Evolutionary conservation across 164 flowering plant species (phyloP).

Genomic region (Sextonia rubra): DNA sequence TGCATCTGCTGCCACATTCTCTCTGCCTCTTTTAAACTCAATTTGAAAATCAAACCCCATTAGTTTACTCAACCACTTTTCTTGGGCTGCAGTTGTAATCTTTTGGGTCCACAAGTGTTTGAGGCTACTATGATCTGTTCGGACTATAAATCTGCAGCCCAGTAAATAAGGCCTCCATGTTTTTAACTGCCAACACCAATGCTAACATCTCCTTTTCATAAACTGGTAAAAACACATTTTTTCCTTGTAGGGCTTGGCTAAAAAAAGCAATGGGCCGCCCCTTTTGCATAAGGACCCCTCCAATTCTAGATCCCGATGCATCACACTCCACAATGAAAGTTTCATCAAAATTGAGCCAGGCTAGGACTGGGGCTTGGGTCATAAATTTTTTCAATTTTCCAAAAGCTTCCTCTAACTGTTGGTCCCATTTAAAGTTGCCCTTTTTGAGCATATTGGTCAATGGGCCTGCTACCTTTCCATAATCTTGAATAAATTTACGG

Average conservation of each 20-base stretch:
- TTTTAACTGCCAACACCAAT: not conserved
- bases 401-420: not conserved
- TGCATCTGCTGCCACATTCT: too few species aligned
- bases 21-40: too few species aligned
- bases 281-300: not conserved
- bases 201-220: not conserved
- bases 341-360: not conserved
- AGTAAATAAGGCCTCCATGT: not conserved
- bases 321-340: not conserved
- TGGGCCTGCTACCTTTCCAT: not conserved
- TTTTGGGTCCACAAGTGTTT: too few species aligned
- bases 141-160: not conserved
- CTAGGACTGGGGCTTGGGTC: not conserved
- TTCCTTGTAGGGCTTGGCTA: not conserved
- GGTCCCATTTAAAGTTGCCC: not conserved
- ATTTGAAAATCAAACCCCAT: too few species aligned
- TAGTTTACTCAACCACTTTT: too few species aligned
- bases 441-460: not conserved
- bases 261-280: not conserved
- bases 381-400: not conserved
- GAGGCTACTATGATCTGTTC: not conserved
- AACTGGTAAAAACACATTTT: too few species aligned
- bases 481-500: too few species aligned
- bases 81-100: too few species aligned
- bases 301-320: not conserved